Evolutionary conservation across 495 filamentous ascomycete genomes (phyloP).

Genomic region (Hyaloscypha variabilis): DNA sequence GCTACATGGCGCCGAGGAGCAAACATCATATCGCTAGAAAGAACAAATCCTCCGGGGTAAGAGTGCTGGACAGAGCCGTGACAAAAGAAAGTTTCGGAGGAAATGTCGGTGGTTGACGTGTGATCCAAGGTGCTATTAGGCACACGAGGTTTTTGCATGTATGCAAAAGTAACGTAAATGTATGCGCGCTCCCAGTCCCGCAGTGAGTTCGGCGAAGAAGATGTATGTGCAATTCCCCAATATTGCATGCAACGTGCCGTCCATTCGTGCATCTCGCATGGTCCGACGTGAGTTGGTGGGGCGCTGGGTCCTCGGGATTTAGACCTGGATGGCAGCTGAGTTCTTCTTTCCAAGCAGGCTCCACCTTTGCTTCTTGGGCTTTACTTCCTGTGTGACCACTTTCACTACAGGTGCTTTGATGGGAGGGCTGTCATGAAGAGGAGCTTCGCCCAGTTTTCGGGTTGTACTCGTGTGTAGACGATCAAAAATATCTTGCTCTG

Average conservation of each 20-base stretch:
- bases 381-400: slow-evolving; percentile 7
- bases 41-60: neutral
- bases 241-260: neutral
- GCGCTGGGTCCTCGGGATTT: slow-evolving; percentile 2
- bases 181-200: slow-evolving; percentile 10
- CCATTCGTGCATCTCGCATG: neutral
- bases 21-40: neutral
- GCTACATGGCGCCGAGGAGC: neutral
- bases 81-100: slow-evolving; percentile 5
- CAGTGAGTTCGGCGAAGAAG: slow-evolving; percentile 9
- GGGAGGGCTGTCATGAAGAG: slow-evolving; percentile 24
- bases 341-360: slow-evolving; percentile 27
- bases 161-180: slow-evolving; percentile 6
- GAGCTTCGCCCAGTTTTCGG: slow-evolving; percentile 36
- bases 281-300: neutral
- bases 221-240: neutral
- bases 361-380: slow-evolving; percentile 29
- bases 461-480: slow-evolving; percentile 31
- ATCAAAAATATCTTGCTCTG: slow-evolving; percentile 34
- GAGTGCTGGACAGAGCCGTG: neutral
- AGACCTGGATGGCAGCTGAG: slow-evolving; percentile 9
- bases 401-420: slow-evolving; percentile 12
- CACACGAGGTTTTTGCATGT: neutral
- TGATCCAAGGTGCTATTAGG: neutral
- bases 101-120: neutral